Evolutionary conservation across 2,329 filamentous ascomycete genomes (phyloP).

Genomic region (Botryotinia convoluta): DNA sequence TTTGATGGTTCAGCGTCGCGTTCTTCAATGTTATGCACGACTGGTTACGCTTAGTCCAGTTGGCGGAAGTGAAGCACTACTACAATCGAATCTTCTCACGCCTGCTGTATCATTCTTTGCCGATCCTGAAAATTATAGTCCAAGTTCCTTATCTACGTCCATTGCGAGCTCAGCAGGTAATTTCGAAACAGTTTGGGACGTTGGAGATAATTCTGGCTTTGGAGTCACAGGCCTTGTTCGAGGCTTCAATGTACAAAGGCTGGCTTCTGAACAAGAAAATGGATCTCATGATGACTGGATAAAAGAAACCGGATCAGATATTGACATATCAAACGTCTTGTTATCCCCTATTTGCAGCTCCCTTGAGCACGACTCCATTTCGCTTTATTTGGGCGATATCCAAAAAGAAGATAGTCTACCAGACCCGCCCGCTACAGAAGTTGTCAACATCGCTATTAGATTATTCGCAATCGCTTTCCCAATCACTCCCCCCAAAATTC

Average conservation of each 20-base stretch:
- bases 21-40: constrained; percentile 92
- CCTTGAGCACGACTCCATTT: constrained; percentile 83
- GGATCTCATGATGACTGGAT: constrained; percentile 50
- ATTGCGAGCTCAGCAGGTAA: constrained; percentile 87
- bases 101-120: constrained; percentile 89
- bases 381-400: constrained; percentile 64
- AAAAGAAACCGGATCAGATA: constrained; percentile 58
- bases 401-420: constrained; percentile 49
- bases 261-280: constrained; percentile 66
- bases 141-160: constrained; percentile 81
- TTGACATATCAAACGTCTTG: constrained; percentile 59
- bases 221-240: constrained; percentile 83
- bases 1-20: constrained; percentile 87
- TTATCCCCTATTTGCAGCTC: constrained; percentile 75
- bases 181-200: constrained; percentile 94
- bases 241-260: constrained; percentile 68
- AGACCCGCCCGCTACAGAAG: constrained; percentile 85
- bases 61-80: constrained; percentile 77
- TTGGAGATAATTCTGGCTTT: constrained; percentile 91
- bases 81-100: constrained; percentile 89
- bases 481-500: constrained; percentile 83
- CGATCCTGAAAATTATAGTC: constrained; percentile 83
- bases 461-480: constrained; percentile 90
- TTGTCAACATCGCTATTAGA: constrained; percentile 90
- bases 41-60: constrained; percentile 84